Evolutionary conservation across 805 yeast genomes (phyloP).

Genomic region (Ogataea thermomethanolica): DNA sequence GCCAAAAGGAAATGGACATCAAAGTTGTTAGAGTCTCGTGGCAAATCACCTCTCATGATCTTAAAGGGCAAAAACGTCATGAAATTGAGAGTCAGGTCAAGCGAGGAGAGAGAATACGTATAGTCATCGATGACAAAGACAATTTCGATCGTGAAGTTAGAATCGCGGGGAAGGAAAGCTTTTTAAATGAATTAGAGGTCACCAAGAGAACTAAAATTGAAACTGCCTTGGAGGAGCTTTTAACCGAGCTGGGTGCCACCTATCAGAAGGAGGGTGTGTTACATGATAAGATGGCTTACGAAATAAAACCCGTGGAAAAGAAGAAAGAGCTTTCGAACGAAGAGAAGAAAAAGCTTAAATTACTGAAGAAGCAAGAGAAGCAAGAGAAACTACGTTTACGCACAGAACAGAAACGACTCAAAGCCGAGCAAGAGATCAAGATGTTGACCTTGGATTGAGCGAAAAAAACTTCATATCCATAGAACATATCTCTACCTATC

Average conservation of each 20-base stretch:
- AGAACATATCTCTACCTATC: constrained; percentile 3
- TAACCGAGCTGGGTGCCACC: constrained; percentile 26
- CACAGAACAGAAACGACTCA: constrained; percentile 19
- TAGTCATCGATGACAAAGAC: constrained; percentile 40
- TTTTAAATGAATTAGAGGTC: constrained; percentile 32
- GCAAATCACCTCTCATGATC: constrained; percentile 53
- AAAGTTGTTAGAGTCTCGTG: constrained; percentile 52
- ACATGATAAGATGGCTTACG: constrained; percentile 18
- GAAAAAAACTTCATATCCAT: background rate
- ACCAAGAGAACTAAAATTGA: constrained; percentile 34
- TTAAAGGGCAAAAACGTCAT: constrained; percentile 47
- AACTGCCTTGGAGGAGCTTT: constrained; percentile 26
- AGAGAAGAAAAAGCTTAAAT: constrained; percentile 33
- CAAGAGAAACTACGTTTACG: constrained; percentile 29
- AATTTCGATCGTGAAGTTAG: constrained; percentile 21
- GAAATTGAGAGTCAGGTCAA: constrained; percentile 45
- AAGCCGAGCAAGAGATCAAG: constrained; percentile 10
- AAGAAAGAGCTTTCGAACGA: constrained; percentile 10
- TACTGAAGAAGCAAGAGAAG: constrained; percentile 33
- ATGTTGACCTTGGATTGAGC: constrained; percentile 15
- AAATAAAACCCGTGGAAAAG: constrained; percentile 11
- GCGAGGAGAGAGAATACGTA: constrained; percentile 40
- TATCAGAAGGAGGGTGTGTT: constrained; percentile 21
- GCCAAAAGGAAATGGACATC: constrained; percentile 25
- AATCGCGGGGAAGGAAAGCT: constrained; percentile 3